A percentile compares a stretch with the other conserved stretches of the same genome.
Conservation (phyloP, 768 basidiomycete species). For the Amanita polypyramis region DNA sequence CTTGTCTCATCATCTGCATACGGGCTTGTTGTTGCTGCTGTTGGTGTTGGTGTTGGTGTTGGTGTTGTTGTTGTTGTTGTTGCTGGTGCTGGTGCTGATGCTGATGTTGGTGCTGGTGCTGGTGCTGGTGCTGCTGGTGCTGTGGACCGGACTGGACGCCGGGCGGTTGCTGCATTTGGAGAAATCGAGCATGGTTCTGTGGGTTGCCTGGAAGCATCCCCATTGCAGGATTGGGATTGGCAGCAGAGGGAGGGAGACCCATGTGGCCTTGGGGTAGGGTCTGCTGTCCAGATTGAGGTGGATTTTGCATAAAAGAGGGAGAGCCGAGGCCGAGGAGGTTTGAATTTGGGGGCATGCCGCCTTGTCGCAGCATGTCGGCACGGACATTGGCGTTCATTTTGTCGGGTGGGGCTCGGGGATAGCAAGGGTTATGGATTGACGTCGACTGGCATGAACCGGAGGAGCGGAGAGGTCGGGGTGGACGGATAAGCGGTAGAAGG, state of each 20-base stretch:
- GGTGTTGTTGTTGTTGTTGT: too few relatives aligned
- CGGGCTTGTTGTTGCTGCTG: conserved; percentile 21
- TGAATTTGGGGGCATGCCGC: conserved; percentile 24
- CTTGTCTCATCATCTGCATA: conserved; percentile 26
- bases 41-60: conserved; percentile 23
- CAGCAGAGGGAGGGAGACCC: conserved; percentile 22
- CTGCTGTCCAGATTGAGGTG: conserved; percentile 26
- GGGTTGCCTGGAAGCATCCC: conserved; percentile 26
- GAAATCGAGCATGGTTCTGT: conserved; percentile 14
- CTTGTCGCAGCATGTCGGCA: conserved; percentile 36
- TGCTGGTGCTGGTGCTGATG: too few relatives aligned
- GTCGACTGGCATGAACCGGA: not conserved
- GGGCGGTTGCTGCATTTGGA: conserved; percentile 21
- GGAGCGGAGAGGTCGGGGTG: too few relatives aligned
- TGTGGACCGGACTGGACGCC: conserved; percentile 18
- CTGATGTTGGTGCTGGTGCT: conserved; percentile 21
- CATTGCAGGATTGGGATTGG: conserved; percentile 24
- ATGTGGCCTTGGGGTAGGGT: conserved; percentile 17
- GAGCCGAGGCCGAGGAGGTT: conserved; percentile 25
- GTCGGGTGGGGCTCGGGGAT: conserved; percentile 1
- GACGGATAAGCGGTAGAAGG: conserved; percentile 8
- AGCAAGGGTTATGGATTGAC: conserved; percentile 11
- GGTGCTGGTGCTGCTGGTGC: conserved; percentile 22
- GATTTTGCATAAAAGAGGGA: conserved; percentile 26
- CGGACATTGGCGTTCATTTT: conserved; percentile 42